A percentile compares a stretch with the other conserved stretches of the same genome.
phyloP scores from a whole-genome alignment of 2,329 filamentous ascomycete genomes.

The Verticillium albo-atrum region DNA sequence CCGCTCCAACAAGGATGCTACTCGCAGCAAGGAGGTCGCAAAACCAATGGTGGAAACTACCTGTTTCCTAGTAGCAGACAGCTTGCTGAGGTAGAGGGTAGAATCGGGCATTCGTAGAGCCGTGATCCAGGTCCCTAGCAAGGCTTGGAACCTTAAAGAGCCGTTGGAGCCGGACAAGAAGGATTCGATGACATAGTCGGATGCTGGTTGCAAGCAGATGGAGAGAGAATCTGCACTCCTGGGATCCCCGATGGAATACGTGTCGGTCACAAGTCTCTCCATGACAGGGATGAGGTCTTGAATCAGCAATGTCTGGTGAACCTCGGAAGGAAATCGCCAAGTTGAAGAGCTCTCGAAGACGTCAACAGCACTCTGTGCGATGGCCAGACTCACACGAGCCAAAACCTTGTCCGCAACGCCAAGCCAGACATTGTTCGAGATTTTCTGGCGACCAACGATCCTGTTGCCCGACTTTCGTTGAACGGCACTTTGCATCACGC shows the following conservation, averaged over 20 bases:
- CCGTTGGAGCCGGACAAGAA: slow-evolving; percentile 69
- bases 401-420: slow-evolving; percentile 77
- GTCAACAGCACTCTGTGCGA: slow-evolving; percentile 73
- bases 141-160: slow-evolving; percentile 70
- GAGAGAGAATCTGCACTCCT: slow-evolving; percentile 42
- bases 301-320: slow-evolving; percentile 66
- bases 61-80: slow-evolving; percentile 55
- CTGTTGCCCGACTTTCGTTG: slow-evolving; percentile 57
- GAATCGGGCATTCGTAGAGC: slow-evolving; percentile 55
- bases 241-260: slow-evolving; percentile 69
- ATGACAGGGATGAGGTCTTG: slow-evolving; percentile 65
- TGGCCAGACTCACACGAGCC: slow-evolving; percentile 64
- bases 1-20: slow-evolving; percentile 59
- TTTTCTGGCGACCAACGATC: slow-evolving; percentile 38
- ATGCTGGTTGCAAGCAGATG: slow-evolving; percentile 64
- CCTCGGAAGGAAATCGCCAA: slow-evolving; percentile 73
- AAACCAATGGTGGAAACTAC: slow-evolving; percentile 62
- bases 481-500: slow-evolving; percentile 66
- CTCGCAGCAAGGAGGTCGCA: slow-evolving; percentile 64
- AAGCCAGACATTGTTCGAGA: slow-evolving; percentile 53
- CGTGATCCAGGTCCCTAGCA: slow-evolving; percentile 65
- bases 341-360: slow-evolving; percentile 80
- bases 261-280: slow-evolving; percentile 65
- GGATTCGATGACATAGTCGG: slow-evolving; percentile 69
- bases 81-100: slow-evolving; percentile 56